Evolutionary conservation across 1,284 basidiomycete species (phyloP), one percentile per base, ranked within the genome.

Genomic region (Pascua sp.): DNA sequence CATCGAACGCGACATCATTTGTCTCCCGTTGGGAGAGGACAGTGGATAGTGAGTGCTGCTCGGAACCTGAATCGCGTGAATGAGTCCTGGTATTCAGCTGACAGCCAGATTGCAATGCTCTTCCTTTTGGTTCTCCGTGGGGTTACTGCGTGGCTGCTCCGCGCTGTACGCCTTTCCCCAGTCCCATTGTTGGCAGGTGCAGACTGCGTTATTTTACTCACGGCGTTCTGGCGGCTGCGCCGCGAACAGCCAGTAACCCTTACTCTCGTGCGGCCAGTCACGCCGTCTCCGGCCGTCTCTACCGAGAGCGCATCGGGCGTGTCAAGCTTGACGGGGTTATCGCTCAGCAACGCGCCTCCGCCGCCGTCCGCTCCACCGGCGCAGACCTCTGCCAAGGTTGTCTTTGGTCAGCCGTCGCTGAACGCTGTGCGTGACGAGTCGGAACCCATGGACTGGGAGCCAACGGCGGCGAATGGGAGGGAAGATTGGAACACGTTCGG

Each of bases 391-490:
- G 4, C 24, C 24, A 3, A 32, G 24, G 24, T 32, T 1, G 59
- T 73, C 15, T 74, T 74, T 44, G 72, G 73, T 15, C 67, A 69
- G 45, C 46, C 62, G 1, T 71, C 72, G 0, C 56, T 71, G 0
- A 41, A 56, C 9, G 9, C 41, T 5, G 54, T 54, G 11, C 54
- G 49, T 24, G 47, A 49, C 10, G 41, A 49, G n/a, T 44, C 49
- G 13, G 67, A 70, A 17, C 54, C 64, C 7, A 76, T 76, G 73
- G 73, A 76, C 43, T 76, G 73, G 73, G 73, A 76, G 55, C 70
- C 72, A 8, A 61, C 65, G 0, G 55, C 59, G 13, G 46, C 55
- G 2, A 53, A 46, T 11, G 58, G 60, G n/a, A 36, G 40, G n/a
- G 43, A 15, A 12, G 67, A 71, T 46, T 76, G 73, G 73, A 69